Evolutionary conservation across 768 basidiomycete genomes (phyloP), one percentile per base, ranked within the genome.

Genomic region (Psilocybe tampanensis): DNA sequence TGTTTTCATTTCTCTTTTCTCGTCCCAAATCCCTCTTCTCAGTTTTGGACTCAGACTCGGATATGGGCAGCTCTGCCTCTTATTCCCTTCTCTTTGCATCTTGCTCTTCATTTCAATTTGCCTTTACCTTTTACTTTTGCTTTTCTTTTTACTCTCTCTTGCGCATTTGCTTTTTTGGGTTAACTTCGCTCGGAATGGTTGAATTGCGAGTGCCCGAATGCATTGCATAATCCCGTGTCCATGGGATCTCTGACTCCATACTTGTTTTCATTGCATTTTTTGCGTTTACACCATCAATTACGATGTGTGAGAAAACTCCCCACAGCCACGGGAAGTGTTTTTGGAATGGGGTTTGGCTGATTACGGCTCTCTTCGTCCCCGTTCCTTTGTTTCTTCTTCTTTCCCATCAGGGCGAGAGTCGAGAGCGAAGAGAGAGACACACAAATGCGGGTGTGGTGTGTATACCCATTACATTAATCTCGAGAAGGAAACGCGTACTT

Each of bases 301-400:
- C 45, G 54, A 24, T 34, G 54, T 61, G 60, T 57, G 60, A 51
- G 60, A 56, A 57, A 51, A 32, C n/a, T n/a, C n/a, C n/a, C n/a
- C n/a, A n/a, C n/a, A 32, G 3, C 23, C 36, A 42, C 55, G 47
- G 60, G 47, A n/a, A n/a, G n/a, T n/a, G n/a, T n/a, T n/a, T n/a
- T n/a, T n/a, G 54, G 29, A 32, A 19, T 21, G 26, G 29, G n/a
- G 29, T n/a, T 18, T 18, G 15, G 6, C 41, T 41, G 54, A 50
- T 53, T 42, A 53, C 39, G 32, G 58, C 44, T 60, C 34, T 48
- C 26, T 51, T 21, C 48, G 7, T 39, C 36, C 52, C 42, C 29
- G 5, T 29, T 29, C n/a, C 29, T 29, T 29, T 29, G 29, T 29
- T 29, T 29, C 29, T n/a, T 29, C 26, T 39, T 17, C 26, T 23